Conservation (phyloP, 345 rosid genomes). For the Arabis hirsuta region DNA sequence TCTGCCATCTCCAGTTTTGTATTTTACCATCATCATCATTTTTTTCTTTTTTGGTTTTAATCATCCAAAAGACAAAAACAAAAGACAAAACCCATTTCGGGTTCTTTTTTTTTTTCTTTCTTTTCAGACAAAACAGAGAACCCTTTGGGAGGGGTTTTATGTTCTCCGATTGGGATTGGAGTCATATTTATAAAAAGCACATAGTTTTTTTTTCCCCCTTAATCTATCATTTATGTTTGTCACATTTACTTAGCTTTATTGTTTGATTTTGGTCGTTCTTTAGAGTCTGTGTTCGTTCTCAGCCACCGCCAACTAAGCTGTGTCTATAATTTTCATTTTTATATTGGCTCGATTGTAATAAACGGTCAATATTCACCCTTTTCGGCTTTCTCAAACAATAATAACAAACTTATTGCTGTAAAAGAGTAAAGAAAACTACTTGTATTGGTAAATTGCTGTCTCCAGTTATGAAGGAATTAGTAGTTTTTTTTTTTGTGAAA, state of each 20-base stretch:
- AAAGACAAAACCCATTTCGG: constrained; percentile 26
- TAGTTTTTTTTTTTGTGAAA: no score
- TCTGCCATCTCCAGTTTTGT: constrained; percentile 47
- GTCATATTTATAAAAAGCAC: constrained; percentile 31
- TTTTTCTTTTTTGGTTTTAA: background rate
- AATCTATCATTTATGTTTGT: background rate
- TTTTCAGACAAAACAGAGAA: constrained; percentile 28
- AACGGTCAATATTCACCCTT: background rate
- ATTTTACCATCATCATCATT: constrained; percentile 12
- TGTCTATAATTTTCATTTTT: background rate
- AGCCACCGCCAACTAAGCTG: background rate
- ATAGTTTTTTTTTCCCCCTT: constrained; percentile 5
- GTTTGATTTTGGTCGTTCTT: background rate
- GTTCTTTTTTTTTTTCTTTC: background rate
- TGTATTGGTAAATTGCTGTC: no score
- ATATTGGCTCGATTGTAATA: constrained; percentile 2
- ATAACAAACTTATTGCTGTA: background rate
- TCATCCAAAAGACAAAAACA: constrained; percentile 28
- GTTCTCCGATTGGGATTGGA: constrained; percentile 37
- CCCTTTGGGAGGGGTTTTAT: constrained; percentile 1
- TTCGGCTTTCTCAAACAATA: background rate
- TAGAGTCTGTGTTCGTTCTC: background rate
- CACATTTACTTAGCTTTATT: background rate
- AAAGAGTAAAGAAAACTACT: no score
- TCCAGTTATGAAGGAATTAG: no score